Evolutionary conservation across 2,329 filamentous ascomycete species (phyloP), one percentile per base, ranked within the genome.

Genomic region (Aaosphaeria arxii): DNA sequence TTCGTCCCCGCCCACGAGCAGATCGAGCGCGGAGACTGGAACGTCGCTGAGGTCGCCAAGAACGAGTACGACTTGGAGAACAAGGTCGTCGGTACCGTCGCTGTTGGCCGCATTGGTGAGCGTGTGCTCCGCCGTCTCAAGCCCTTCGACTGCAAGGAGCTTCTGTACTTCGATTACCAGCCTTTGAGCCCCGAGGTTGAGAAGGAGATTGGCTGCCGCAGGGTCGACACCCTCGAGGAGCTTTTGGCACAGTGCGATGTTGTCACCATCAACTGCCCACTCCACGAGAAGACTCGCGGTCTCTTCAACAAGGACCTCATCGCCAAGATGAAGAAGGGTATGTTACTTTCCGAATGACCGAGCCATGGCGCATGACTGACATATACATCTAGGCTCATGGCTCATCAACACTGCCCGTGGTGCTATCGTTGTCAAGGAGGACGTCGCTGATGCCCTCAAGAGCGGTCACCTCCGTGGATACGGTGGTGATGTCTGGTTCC

Each of bases 81-180:
- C 81, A 99, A 99, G 85, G 89, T 95, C 43, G 94, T 99, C 62
- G 94, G 94, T 67, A 99, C 94, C 70, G 94, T 99, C 50, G 94
- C 89, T 67, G 91, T 97, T 54, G 94, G 94, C 73, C 90, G 94
- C 72, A 99, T 99, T 66, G 94, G 94, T 67, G 91, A 97, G 85
- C 91, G 94, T 77, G 94, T 99, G 50, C 85, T 99, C 63, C 88
- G 92, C 74, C 86, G 94, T 59, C 87, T 99, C 66, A 95, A 95
- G 85, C 80, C 91, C 59, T 99, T 99, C 71, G 92, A 96, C 81
- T 99, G 94, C 89, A 96, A 96, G 86, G 92, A 97, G 82, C 84
- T 99, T 44, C 84, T 97, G 56, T 99, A 99, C 88, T 97, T 89
- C 73, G 94, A 99, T 80, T 99, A 99, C 87, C 94, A 99, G 83